Evolutionary conservation across 2,329 filamentous ascomycete genomes (phyloP).

Genomic region (Aspergillus sp.): DNA sequence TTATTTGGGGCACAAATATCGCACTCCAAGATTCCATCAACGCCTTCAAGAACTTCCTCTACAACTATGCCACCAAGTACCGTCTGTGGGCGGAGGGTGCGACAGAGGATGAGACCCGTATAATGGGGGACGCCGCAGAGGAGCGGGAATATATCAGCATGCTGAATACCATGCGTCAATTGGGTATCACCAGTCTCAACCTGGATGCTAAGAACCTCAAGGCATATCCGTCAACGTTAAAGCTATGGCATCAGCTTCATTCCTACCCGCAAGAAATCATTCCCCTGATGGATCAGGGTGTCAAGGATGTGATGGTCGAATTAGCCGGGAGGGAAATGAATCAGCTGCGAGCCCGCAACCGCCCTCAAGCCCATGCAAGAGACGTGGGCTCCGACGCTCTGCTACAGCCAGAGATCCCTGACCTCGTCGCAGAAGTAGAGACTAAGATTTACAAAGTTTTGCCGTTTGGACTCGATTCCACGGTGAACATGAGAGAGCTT

Average conservation of each 20-base stretch:
- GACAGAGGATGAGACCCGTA: conserved; percentile 65
- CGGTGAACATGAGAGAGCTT: conserved; percentile 85
- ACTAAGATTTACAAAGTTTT: conserved; percentile 76
- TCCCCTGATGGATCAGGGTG: conserved; percentile 87
- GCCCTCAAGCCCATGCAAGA: conserved; percentile 44
- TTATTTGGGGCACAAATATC: conserved; percentile 97
- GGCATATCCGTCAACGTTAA: conserved; percentile 82
- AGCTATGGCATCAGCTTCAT: conserved; percentile 92
- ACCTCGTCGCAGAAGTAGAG: conserved; percentile 69
- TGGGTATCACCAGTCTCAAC: conserved; percentile 78
- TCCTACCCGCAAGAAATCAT: conserved; percentile 95
- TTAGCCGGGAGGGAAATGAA: conserved; percentile 74
- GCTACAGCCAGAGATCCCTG: conserved; percentile 50
- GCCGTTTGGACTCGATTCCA: conserved; percentile 79
- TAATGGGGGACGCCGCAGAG: conserved; percentile 61
- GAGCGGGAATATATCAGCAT: conserved; percentile 77
- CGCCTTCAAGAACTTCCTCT: conserved; percentile 83
- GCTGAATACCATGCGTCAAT: conserved; percentile 81
- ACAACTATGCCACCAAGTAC: conserved; percentile 89
- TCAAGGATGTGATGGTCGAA: conserved; percentile 91
- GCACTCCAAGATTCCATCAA: conserved; percentile 84
- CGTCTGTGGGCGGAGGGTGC: conserved; percentile 86
- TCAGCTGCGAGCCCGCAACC: conserved; percentile 54
- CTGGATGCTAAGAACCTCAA: conserved; percentile 85
- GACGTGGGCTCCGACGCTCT: conserved; percentile 64